phyloP scores from a whole-genome alignment of 441 rosid species.

The Hura crepitans region DNA sequence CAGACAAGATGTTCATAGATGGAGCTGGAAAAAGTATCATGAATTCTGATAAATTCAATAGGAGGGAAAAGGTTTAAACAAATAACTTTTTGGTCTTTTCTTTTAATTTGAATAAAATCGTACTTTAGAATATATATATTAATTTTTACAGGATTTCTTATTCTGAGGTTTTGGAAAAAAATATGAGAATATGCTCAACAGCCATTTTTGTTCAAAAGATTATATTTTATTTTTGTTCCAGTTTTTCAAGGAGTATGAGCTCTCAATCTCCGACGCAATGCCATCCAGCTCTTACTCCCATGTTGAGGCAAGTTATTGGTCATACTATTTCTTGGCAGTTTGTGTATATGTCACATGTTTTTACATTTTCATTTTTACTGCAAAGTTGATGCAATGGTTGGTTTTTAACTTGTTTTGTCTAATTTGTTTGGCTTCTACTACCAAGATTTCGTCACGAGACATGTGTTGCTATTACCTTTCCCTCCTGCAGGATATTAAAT shows the following conservation, averaged over 20 bases:
- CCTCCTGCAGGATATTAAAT: constrained; percentile 55
- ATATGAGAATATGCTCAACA: background rate
- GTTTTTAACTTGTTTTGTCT: background rate
- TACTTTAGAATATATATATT: too few relatives aligned
- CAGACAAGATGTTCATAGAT: constrained; percentile 63
- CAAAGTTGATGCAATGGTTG: background rate
- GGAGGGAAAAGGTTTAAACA: constrained; percentile 24
- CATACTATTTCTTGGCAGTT: background rate
- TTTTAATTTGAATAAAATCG: background rate
- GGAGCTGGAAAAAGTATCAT: constrained; percentile 17
- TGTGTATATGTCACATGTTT: background rate
- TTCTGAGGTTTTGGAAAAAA: background rate
- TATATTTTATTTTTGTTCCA: constrained; percentile 8
- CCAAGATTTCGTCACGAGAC: background rate
- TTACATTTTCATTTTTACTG: background rate
- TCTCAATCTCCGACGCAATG: constrained; percentile 18
- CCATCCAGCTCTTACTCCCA: constrained; percentile 29
- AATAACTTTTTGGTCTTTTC: background rate
- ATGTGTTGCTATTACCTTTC: too few relatives aligned
- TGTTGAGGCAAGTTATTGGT: constrained; percentile 17
- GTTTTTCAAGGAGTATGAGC: constrained; percentile 21
- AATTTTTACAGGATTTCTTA: background rate
- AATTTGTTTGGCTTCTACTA: background rate
- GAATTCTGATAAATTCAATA: constrained; percentile 11
- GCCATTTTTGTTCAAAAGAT: background rate